phyloP scores from a whole-genome alignment of 176 grass and related monocot species.

The Stipa capillata region DNA sequence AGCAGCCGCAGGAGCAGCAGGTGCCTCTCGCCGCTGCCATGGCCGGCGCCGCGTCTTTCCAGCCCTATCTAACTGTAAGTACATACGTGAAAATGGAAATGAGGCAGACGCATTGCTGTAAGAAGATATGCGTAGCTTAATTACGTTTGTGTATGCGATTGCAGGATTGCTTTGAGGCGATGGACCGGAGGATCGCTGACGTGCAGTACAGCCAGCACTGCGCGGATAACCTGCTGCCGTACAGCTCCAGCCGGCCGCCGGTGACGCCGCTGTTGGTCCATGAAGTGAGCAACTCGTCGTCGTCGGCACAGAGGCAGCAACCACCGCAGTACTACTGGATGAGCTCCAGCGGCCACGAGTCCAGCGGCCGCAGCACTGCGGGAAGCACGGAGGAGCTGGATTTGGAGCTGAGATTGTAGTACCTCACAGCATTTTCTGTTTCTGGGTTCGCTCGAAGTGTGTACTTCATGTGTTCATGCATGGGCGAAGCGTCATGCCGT shows the following conservation, averaged over 20 bases:
- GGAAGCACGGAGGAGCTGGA: constrained; percentile 32
- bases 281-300: constrained; percentile 9
- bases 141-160: not conserved
- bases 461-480: not conserved
- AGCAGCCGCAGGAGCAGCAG: not conserved
- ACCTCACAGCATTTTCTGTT: not conserved
- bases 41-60: not conserved
- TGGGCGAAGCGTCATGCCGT: constrained; percentile 23
- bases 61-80: constrained; percentile 3
- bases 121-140: not conserved
- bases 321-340: constrained; percentile 24
- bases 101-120: not conserved
- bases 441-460: not conserved
- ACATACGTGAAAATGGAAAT: not conserved
- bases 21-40: not conserved
- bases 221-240: constrained; percentile 14
- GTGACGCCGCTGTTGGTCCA: constrained; percentile 4
- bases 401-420: constrained; percentile 41
- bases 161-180: not conserved
- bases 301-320: not conserved
- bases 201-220: constrained; percentile 9
- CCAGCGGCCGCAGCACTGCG: not conserved
- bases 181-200: not conserved
- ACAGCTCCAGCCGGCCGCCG: constrained; percentile 2
- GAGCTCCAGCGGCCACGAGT: not conserved